Base-by-base conservation (phyloP, 768 basidiomycete species). In the Porphyrellus cyaneotinctus region DNA sequence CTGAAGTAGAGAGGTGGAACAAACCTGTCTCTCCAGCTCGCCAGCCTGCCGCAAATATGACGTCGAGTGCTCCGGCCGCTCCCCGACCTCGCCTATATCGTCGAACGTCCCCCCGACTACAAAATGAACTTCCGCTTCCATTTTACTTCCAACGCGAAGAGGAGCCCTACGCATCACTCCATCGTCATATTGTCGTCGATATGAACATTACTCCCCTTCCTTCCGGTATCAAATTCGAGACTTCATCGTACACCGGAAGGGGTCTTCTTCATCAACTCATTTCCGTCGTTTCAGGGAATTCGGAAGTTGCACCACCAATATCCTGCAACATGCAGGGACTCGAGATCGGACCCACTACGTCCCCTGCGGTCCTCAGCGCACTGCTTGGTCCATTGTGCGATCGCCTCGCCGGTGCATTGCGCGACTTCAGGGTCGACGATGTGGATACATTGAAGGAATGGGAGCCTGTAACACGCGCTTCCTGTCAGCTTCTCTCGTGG, bases 211-310 rank as follows among this genome's bases (percentile, higher is more conserved):
- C 65, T 4, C 68, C 70, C 28, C 67, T 88, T 7, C 74, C 72
- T 22, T 72, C 78, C 4, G 84, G 83, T 4, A 67, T 79, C 32
- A 73, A 74, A 32, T 85, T 91, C 57, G 64, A 61, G 1, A 35
- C 68, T 2, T 69, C 73, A 10, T 80, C 84, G 7, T 86, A 82
- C 56, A 75, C 85, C 39, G 78, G 76, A 9, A 82, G 74, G 52
- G 86, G 87, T 0, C 73, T 77, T 61, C 77, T 93, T 17, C 65
- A 75, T 51, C 80, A 85, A 22, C 74, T 91, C 15, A 53, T 83
- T 43, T 61, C 72, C n/a, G 46, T 75, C 46, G 54, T 76, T 18
- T 64, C 67, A 20, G 62, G 67, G 28, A 51, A 54, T 8, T 52
- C 58, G 6, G 65, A 71, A 23, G 47, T 59, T 11, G 53, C 61